Evolutionary conservation across 129 eudicot genomes (phyloP).

Genomic region (Glebionis coronaria): DNA sequence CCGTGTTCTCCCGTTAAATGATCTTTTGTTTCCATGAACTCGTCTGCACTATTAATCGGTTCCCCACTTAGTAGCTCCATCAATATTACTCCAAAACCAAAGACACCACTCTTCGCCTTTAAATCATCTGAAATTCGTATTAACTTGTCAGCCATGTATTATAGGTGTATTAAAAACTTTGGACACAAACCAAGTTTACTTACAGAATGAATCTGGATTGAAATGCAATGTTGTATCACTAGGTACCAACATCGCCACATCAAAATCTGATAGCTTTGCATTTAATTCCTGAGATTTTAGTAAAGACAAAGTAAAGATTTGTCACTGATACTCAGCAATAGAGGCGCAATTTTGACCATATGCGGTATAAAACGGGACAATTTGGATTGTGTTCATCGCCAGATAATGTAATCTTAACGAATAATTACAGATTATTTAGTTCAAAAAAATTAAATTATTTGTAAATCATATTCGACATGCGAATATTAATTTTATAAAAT

Average conservation of each 20-base stretch:
- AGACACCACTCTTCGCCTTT: conserved; percentile 15
- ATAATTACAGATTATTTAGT: too few relatives aligned
- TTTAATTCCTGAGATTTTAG: background rate
- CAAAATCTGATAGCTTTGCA: conserved; percentile 21
- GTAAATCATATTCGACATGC: too few relatives aligned
- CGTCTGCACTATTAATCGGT: background rate
- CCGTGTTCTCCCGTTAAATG: conserved; percentile 22
- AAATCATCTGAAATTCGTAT: conserved; percentile 6
- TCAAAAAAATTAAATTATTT: too few relatives aligned
- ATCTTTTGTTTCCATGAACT: background rate
- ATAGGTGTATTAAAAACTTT: background rate
- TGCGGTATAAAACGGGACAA: too few relatives aligned
- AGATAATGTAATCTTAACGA: too few relatives aligned
- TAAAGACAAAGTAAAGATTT: background rate
- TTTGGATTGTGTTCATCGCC: too few relatives aligned
- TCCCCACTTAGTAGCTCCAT: conserved; percentile 21
- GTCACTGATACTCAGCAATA: background rate
- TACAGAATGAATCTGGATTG: conserved; percentile 16
- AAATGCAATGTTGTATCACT: conserved; percentile 7
- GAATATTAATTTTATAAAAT: too few relatives aligned
- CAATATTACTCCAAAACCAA: conserved; percentile 22
- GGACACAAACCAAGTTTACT: background rate
- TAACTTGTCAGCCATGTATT: background rate
- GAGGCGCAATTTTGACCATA: too few relatives aligned
- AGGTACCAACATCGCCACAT: conserved; percentile 23